A percentile compares a stretch with the other conserved stretches of the same genome.
Evolutionary conservation across 768 basidiomycete species (phyloP).

Genomic region (Gyrodon lividus): DNA sequence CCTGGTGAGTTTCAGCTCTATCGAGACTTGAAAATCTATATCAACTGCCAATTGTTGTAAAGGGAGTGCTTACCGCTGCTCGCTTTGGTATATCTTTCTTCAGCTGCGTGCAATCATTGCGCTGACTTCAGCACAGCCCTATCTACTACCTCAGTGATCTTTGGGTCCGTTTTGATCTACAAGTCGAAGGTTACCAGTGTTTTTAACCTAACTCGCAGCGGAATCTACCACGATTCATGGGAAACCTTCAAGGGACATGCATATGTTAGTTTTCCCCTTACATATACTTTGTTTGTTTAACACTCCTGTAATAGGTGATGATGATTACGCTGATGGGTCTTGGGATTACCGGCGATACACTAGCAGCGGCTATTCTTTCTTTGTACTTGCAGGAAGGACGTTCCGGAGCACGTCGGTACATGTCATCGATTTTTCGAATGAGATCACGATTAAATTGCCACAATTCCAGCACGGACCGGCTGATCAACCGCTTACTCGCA

Average conservation of each 20-base stretch:
- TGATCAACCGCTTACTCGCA: constrained; percentile 7
- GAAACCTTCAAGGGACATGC: background rate
- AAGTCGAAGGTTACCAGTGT: no score
- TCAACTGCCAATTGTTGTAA: background rate
- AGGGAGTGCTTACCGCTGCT: background rate
- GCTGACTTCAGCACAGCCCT: background rate
- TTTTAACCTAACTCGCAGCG: no score
- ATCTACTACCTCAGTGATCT: no score
- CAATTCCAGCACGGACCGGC: background rate
- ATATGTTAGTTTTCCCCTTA: background rate
- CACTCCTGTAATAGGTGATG: background rate
- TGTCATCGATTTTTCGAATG: background rate
- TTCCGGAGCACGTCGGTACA: background rate
- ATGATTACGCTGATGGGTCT: background rate
- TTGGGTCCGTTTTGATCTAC: no score
- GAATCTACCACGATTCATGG: background rate
- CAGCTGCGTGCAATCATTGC: background rate
- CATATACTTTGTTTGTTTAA: no score
- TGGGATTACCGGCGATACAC: background rate
- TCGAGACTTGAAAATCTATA: no score
- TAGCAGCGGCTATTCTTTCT: background rate
- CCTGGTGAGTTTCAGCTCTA: background rate
- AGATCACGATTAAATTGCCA: background rate
- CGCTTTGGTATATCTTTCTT: background rate
- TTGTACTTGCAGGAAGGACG: background rate